These are phyloP conservation scores for Chlamydomonas schloesseri DNA, from an alignment of 139 green algal genomes.

Conservation along the genomic window DNA sequence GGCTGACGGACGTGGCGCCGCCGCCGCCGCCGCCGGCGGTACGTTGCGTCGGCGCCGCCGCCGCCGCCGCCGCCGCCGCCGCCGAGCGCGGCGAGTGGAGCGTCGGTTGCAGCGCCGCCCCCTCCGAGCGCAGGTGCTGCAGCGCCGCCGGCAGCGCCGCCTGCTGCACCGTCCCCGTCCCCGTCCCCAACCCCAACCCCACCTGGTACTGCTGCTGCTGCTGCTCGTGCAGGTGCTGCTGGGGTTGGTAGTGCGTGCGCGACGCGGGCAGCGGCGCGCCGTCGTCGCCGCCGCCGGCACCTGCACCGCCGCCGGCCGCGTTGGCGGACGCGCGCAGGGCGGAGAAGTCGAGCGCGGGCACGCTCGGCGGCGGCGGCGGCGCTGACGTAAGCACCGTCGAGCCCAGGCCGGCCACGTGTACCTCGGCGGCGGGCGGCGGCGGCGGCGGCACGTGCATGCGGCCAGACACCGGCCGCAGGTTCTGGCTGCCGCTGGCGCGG, in stretches of 20 bases:
- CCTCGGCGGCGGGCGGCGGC: too few species aligned
- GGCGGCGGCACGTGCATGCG: background rate
- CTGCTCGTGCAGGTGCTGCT: background rate
- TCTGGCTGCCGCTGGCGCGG: too few species aligned
- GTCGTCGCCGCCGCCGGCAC: background rate
- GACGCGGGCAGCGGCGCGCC: background rate
- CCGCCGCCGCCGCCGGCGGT: background rate
- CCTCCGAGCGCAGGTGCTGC: conserved; percentile 1
- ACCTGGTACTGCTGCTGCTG: too few species aligned
- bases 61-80: background rate
- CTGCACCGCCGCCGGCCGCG: background rate
- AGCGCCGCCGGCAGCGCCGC: background rate
- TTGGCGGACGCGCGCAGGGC: background rate
- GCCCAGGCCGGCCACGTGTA: conserved; percentile 3
- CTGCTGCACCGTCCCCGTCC: too few species aligned
- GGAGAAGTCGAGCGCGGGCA: conserved; percentile 13
- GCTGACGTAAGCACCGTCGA: conserved; percentile 36
- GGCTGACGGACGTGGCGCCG: background rate
- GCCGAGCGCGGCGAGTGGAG: background rate
- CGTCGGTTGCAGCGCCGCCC: conserved; percentile 17
- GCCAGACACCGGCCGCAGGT: background rate
- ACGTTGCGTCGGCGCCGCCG: too few species aligned
- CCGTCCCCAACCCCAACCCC: too few species aligned
- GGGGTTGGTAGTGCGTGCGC: conserved; percentile 19
- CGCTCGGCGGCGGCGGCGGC: conserved; percentile 25